These are phyloP conservation scores for Monosporascus sp. DNA, from an alignment of 2,329 filamentous ascomycete genomes.

Conservation along the genomic window DNA sequence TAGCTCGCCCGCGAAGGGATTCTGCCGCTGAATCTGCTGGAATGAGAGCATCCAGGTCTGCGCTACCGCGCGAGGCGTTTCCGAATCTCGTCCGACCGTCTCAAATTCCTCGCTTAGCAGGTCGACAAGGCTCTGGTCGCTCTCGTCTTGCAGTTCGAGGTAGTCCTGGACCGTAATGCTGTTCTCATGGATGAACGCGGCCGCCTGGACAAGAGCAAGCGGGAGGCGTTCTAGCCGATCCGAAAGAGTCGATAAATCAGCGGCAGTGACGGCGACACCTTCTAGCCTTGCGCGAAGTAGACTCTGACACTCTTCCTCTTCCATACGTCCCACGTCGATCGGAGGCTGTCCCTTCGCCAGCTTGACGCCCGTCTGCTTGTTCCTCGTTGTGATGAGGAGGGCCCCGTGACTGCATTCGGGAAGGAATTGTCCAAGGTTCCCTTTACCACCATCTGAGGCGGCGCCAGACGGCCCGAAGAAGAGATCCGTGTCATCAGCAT, in stretches of 20 bases:
- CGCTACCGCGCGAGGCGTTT: slow-evolving; percentile 33
- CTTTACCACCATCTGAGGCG: too few relatives aligned
- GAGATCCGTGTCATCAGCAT: slow-evolving; percentile 7
- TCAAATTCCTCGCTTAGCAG: slow-evolving; percentile 27
- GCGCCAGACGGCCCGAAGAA: too few relatives aligned
- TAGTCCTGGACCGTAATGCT: slow-evolving; percentile 29
- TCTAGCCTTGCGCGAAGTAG: too few relatives aligned
- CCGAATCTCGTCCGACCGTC: slow-evolving; percentile 25
- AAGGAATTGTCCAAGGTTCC: too few relatives aligned
- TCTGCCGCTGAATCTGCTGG: slow-evolving; percentile 26
- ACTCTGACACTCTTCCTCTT: too few relatives aligned
- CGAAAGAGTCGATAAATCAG: slow-evolving; percentile 15
- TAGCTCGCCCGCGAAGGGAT: slow-evolving; percentile 32
- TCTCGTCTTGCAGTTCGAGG: slow-evolving; percentile 28
- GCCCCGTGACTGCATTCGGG: too few relatives aligned
- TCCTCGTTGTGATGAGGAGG: too few relatives aligned
- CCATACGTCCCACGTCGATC: too few relatives aligned
- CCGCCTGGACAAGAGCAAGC: slow-evolving; percentile 29
- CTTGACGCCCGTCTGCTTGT: too few relatives aligned
- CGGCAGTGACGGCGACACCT: slow-evolving; percentile 3
- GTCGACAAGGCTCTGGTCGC: slow-evolving; percentile 19
- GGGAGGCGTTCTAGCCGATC: slow-evolving; percentile 25
- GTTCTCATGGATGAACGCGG: slow-evolving; percentile 25
- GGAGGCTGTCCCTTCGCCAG: too few relatives aligned
- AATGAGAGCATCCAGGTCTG: slow-evolving; percentile 19